Conservation (phyloP, 78 protist species). For the Planoprotostelium fungivorum region DNA sequence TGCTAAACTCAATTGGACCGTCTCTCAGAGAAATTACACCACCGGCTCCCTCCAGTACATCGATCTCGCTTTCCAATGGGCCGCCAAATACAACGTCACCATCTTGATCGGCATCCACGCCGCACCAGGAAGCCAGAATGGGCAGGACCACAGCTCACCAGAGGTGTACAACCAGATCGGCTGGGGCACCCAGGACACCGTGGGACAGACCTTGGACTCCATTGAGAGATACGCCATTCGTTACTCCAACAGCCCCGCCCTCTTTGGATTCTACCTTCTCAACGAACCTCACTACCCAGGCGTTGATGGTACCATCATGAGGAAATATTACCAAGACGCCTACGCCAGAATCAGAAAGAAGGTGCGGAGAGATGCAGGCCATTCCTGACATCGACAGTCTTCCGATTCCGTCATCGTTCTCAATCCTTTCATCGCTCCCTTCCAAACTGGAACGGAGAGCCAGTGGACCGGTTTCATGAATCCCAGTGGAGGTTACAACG, state of each 20-base stretch:
- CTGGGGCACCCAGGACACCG: not conserved
- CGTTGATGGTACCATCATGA: not conserved
- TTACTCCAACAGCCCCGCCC: not conserved
- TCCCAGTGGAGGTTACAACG: not conserved
- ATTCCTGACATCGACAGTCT: too few relatives aligned
- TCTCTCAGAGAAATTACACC: not conserved
- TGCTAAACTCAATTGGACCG: not conserved
- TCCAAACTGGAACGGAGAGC: not conserved
- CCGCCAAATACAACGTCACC: not conserved
- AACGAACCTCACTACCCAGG: not conserved
- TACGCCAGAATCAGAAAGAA: not conserved
- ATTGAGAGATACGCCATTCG: not conserved
- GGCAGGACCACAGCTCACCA: not conserved
- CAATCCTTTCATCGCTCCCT: not conserved
- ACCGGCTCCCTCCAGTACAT: not conserved
- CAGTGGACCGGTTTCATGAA: not conserved
- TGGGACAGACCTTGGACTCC: not conserved
- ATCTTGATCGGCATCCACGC: not conserved
- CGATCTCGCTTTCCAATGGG: not conserved
- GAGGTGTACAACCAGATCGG: not conserved
- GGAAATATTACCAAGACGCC: not conserved
- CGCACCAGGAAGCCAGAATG: not conserved
- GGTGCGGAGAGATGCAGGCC: not conserved
- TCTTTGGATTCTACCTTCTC: not conserved
- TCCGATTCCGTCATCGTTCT: not conserved